Conservation (phyloP, 1,139 yeast genomes). For the Diutina siamensis region DNA sequence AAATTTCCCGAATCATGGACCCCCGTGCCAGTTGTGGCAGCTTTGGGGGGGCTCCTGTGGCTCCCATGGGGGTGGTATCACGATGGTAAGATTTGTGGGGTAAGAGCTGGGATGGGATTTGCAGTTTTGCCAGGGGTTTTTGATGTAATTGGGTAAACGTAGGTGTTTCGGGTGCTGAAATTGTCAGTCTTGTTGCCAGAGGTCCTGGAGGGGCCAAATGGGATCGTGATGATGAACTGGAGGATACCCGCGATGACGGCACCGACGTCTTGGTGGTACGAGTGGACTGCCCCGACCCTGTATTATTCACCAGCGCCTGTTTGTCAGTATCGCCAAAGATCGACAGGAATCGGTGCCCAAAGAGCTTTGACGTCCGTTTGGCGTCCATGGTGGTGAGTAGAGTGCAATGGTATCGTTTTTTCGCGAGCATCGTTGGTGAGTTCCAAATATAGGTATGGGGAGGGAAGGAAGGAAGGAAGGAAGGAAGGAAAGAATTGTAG, state of each 20-base stretch:
- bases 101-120: neutral
- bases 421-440: neutral
- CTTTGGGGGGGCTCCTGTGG: too few species aligned
- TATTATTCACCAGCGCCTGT: too few species aligned
- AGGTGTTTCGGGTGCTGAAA: neutral
- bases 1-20: neutral
- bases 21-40: neutral
- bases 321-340: constrained; percentile 3
- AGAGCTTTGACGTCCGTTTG: constrained; percentile 4
- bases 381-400: neutral
- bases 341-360: constrained; percentile 4
- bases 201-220: too few species aligned
- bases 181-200: neutral
- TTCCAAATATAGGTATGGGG: neutral
- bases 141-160: neutral
- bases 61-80: too few species aligned
- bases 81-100: neutral
- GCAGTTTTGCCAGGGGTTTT: too few species aligned
- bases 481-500: too few species aligned
- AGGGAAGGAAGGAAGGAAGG: too few species aligned
- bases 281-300: too few species aligned
- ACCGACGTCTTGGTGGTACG: too few species aligned
- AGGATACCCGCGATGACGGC: too few species aligned
- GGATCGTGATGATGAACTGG: too few species aligned
- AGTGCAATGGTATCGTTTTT: neutral